phyloP scores from a whole-genome alignment of 768 basidiomycete species.

The Boletus edulis region DNA sequence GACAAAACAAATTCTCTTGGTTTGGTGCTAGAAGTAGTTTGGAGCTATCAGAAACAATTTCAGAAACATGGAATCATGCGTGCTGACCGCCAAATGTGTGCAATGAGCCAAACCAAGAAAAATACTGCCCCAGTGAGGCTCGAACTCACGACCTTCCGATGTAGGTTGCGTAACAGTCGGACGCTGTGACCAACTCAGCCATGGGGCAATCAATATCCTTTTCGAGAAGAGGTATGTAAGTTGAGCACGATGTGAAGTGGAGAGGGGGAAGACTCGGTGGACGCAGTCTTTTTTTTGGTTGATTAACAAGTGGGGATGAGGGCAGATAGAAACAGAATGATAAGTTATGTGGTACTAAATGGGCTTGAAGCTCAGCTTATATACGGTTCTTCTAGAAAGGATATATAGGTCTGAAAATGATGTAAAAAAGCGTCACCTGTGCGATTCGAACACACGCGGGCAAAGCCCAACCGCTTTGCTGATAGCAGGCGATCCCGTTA shows the following conservation, averaged over 20 bases:
- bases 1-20: not conserved
- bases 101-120: not conserved
- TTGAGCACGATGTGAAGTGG: not conserved
- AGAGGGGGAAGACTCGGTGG: no score
- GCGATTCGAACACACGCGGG: constrained; percentile 63
- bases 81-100: no score
- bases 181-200: constrained; percentile 79
- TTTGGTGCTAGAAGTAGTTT: no score
- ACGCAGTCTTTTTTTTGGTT: no score
- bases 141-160: constrained; percentile 72
- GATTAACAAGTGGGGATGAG: not conserved
- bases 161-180: constrained; percentile 55
- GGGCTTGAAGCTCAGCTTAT: no score
- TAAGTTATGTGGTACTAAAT: no score
- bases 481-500: constrained; percentile 82
- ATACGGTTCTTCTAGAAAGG: no score
- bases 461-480: constrained; percentile 56
- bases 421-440: constrained; percentile 49
- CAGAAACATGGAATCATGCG: no score
- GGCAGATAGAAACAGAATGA: no score
- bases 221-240: not conserved
- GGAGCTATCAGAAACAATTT: no score
- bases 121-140: constrained; percentile 58
- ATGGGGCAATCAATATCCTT: constrained; percentile 48
- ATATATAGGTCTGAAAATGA: no score